phyloP scores from a whole-genome alignment of 129 eudicot species.

The Arctium minus region DNA sequence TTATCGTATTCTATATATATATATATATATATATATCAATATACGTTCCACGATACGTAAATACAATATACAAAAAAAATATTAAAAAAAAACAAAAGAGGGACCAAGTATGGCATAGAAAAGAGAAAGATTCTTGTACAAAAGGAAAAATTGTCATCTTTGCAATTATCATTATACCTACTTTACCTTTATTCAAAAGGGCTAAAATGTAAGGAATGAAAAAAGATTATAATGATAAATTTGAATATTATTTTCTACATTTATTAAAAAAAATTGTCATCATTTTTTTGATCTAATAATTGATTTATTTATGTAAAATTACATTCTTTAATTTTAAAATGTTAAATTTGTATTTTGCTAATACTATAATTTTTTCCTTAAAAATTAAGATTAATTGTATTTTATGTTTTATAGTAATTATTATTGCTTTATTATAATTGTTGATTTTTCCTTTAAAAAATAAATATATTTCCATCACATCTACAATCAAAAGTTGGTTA shows the following conservation, averaged over 20 bases:
- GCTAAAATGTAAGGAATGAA: background rate
- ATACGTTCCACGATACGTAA: background rate
- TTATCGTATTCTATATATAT: no score
- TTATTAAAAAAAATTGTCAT: background rate
- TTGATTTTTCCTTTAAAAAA: background rate
- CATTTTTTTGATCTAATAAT: no score
- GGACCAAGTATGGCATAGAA: conserved; percentile 31
- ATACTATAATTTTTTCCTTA: no score
- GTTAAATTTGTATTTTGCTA: no score
- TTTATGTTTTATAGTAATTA: background rate
- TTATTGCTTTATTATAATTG: no score
- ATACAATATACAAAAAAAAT: background rate
- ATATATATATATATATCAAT: no score
- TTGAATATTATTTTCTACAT: background rate
- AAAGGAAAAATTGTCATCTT: conserved; percentile 35
- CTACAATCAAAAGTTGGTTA: background rate
- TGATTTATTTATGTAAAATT: background rate
- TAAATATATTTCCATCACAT: no score
- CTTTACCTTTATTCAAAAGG: conserved; percentile 34
- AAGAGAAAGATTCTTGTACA: conserved; percentile 30
- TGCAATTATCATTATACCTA: conserved; percentile 40
- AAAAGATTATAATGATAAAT: background rate
- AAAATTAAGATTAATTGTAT: no score
- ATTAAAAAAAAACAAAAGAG: conserved; percentile 4
- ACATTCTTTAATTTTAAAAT: no score